A percentile compares a stretch with the other conserved stretches of the same genome.
Evolutionary conservation across 2,329 filamentous ascomycete species (phyloP).

Genomic region (Shiraia bambusicola): DNA sequence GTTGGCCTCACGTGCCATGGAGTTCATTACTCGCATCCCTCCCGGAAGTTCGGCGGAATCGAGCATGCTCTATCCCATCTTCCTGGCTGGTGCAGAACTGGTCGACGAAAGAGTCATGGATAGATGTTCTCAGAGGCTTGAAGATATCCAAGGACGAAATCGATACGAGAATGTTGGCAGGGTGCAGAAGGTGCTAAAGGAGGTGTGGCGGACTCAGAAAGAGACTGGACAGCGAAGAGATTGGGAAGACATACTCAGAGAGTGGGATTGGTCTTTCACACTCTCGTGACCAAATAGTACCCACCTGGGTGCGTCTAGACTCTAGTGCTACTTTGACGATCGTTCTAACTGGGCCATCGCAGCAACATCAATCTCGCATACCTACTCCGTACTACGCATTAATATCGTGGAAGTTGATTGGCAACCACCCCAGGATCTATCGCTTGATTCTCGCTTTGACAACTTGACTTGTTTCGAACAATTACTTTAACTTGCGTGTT

Average conservation of each 20-base stretch:
- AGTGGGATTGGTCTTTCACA: constrained; percentile 41
- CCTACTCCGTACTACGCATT: too few species aligned
- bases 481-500: too few species aligned
- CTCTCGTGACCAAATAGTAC: constrained; percentile 21
- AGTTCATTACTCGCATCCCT: constrained; percentile 39
- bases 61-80: constrained; percentile 40
- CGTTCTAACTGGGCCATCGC: too few species aligned
- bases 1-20: constrained; percentile 37
- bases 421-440: too few species aligned
- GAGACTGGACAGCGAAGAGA: constrained; percentile 32
- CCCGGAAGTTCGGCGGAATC: constrained; percentile 39
- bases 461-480: too few species aligned
- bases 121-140: constrained; percentile 32
- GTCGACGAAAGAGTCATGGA: constrained; percentile 32
- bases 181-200: constrained; percentile 39
- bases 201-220: constrained; percentile 37
- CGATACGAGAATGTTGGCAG: constrained; percentile 39
- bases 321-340: too few species aligned
- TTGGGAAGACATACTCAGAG: constrained; percentile 40
- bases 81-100: constrained; percentile 39
- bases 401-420: too few species aligned
- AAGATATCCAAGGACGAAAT: constrained; percentile 37
- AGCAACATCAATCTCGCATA: too few species aligned
- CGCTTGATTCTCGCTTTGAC: too few species aligned
- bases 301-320: neutral